Conservation (phyloP, 1,284 basidiomycete genomes). For the Fomitopsis palustris region DNA sequence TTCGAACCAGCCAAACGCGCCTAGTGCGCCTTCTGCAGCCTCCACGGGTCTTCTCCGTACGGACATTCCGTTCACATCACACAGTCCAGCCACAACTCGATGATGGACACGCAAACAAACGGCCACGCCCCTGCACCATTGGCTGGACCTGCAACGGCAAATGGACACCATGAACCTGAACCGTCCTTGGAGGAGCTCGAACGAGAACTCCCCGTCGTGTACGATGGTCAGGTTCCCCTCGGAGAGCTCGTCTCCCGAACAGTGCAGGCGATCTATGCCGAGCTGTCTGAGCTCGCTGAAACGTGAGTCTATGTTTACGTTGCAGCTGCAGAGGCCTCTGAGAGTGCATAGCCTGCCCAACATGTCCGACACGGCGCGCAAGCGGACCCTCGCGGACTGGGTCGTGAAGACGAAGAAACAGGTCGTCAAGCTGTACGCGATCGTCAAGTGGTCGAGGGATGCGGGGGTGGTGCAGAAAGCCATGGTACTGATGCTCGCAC, state of each 20-base stretch:
- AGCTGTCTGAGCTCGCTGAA: slow-evolving; percentile 81
- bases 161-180: slow-evolving; percentile 41
- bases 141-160: slow-evolving; percentile 14
- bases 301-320: slow-evolving; percentile 52
- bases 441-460: slow-evolving; percentile 81
- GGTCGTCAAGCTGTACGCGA: slow-evolving; percentile 84
- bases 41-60: neutral
- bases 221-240: slow-evolving; percentile 72
- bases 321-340: neutral
- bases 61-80: too few species aligned
- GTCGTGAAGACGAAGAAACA: slow-evolving; percentile 87
- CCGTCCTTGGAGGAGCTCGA: slow-evolving; percentile 61
- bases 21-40: neutral
- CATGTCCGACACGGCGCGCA: slow-evolving; percentile 78
- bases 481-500: slow-evolving; percentile 52
- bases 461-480: slow-evolving; percentile 78
- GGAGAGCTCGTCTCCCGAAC: slow-evolving; percentile 75
- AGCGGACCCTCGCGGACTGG: slow-evolving; percentile 82
- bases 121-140: neutral
- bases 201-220: slow-evolving; percentile 71
- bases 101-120: neutral
- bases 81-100: neutral
- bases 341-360: slow-evolving; percentile 63
- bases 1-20: neutral
- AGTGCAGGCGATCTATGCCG: slow-evolving; percentile 78